Percentiles rank a stretch among this genome's conserved stretches.
These are phyloP conservation scores for Diaporthe citri DNA, from an alignment of 2,329 filamentous ascomycete species.

Conservation along the genomic window DNA sequence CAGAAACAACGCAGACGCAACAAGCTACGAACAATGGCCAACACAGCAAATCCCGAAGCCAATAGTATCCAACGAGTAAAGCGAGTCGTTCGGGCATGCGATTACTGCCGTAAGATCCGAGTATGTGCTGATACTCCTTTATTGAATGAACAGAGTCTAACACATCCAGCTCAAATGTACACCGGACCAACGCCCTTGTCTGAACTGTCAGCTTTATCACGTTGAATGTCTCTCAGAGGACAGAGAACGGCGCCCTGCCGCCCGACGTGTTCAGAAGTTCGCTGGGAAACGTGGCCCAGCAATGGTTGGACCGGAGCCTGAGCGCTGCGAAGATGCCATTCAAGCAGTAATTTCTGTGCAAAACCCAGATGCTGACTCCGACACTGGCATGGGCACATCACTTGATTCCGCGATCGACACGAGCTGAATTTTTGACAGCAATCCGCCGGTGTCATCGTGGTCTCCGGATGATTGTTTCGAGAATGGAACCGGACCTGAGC, in stretches of 20 bases:
- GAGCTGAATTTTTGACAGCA: background rate
- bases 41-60: background rate
- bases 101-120: slow-evolving; percentile 15
- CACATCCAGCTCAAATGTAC: background rate
- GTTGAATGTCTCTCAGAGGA: slow-evolving; percentile 5
- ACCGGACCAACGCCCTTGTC: slow-evolving; percentile 6
- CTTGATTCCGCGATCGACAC: slow-evolving; percentile 7
- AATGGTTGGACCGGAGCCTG: background rate
- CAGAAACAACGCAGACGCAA: background rate
- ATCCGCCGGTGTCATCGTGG: background rate
- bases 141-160: background rate
- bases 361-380: background rate
- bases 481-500: background rate
- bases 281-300: background rate
- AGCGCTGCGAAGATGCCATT: background rate
- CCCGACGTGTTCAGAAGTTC: background rate
- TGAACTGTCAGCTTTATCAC: slow-evolving; percentile 4
- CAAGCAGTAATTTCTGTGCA: background rate
- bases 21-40: background rate
- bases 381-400: background rate
- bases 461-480: slow-evolving; percentile 7
- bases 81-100: slow-evolving; percentile 5
- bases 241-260: background rate
- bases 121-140: background rate
- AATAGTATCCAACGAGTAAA: background rate